These are phyloP conservation scores for Cytospora leucostoma DNA, from an alignment of 2,329 filamentous ascomycete species.

Conservation along the genomic window DNA sequence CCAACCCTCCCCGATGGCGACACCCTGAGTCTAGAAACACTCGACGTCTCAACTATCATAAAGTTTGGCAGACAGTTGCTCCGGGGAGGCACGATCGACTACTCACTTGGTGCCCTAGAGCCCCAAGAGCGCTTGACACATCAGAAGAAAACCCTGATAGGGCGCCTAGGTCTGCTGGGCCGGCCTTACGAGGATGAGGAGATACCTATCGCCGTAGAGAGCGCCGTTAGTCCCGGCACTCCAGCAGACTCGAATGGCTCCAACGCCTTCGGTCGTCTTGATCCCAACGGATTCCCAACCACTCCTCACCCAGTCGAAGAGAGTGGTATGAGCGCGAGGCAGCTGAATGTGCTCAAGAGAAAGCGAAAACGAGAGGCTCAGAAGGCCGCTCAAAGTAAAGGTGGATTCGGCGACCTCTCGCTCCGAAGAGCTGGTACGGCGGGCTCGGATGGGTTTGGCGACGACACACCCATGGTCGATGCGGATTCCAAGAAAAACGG, in stretches of 20 bases:
- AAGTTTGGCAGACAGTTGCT: conserved; percentile 82
- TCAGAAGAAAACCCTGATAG: conserved; percentile 84
- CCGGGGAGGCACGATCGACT: conserved; percentile 84
- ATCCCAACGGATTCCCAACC: conserved; percentile 38
- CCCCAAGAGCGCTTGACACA: conserved; percentile 78
- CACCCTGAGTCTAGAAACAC: conserved; percentile 68
- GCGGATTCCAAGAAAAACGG: conserved; percentile 61
- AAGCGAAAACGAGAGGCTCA: conserved; percentile 91
- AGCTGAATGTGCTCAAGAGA: conserved; percentile 91
- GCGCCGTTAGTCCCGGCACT: conserved; percentile 48
- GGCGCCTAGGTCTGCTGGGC: conserved; percentile 80
- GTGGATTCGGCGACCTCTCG: conserved; percentile 85
- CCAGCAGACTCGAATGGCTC: conserved; percentile 43
- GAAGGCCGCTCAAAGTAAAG: conserved; percentile 81
- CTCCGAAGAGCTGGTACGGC: conserved; percentile 62
- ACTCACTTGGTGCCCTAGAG: conserved; percentile 77
- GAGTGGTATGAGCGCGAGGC: conserved; percentile 79
- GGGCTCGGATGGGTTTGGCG: conserved; percentile 61
- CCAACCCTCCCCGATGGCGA: conserved; percentile 54
- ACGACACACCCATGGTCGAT: conserved; percentile 58
- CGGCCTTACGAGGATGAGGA: conserved; percentile 85
- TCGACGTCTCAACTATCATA: conserved; percentile 79
- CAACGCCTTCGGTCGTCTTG: conserved; percentile 38
- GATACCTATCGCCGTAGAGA: conserved; percentile 65
- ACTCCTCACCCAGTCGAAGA: conserved; percentile 58